Evolutionary conservation across 768 basidiomycete genomes (phyloP), one percentile per base, ranked within the genome.

Genomic region (Agaricus subrufescens): DNA sequence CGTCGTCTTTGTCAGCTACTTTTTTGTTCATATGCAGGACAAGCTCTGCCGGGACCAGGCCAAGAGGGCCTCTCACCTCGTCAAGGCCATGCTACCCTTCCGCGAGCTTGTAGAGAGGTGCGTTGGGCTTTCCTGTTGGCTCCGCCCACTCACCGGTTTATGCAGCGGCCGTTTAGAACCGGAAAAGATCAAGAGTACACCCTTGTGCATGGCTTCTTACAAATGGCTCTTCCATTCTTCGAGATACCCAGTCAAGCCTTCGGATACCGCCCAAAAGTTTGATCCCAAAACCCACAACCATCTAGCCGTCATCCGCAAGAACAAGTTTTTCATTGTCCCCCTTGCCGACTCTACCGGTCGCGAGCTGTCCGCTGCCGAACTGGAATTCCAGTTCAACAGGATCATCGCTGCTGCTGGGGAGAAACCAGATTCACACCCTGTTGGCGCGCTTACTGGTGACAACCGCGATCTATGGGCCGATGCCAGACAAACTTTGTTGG

Each of bases 211-310:
- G 92, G 77, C 76, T 0, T 92, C 92, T n/a, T 97, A 96, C 81
- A 87, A 94, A 69, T 96, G 94, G 87, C 78, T 98, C 78, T 99
- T 99, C 83, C 97, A 98, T 70, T 78, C 95, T 0, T 85, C 82
- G n/a, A 86, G 97, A 23, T 87, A 93, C 68, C 97, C 97, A 3
- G 77, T 76, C 50, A 85, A 88, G 60, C 89, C 91, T 0, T 81
- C 84, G 3, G 97, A 98, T 65, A 89, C 85, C 0, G 92, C 91
- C 5, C 72, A 71, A 52, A 95, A 94, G 70, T 96, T 93, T 68
- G 82, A 90, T 62, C 73, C 88, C 1, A 69, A 72, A 46, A 68
- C 75, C 12, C 80, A 96, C 72, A 91, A 97, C 61, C 94, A 98
- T 71, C 80, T 97, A 66, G 83, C 95, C 34, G 91, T 96, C 54